Conservation (phyloP, 495 filamentous ascomycete genomes). For the Talaromyces thailandensis region DNA sequence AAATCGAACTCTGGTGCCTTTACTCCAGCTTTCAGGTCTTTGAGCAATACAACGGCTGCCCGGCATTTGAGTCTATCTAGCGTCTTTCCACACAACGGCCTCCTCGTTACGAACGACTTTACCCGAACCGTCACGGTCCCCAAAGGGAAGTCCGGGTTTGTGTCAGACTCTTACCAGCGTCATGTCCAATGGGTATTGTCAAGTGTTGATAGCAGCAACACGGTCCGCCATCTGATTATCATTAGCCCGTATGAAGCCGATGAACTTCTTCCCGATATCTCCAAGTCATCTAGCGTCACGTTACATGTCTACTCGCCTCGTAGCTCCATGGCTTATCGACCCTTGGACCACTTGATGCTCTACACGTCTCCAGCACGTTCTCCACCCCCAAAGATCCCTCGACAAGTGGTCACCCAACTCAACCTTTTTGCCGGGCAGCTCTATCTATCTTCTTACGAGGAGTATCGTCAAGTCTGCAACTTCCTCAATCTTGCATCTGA, state of each 20-base stretch:
- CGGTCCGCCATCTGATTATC: constrained; percentile 32
- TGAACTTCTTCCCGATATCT: constrained; percentile 32
- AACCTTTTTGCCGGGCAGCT: constrained; percentile 63
- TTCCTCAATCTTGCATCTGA: constrained; percentile 30
- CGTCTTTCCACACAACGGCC: constrained; percentile 21
- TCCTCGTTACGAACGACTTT: constrained; percentile 47
- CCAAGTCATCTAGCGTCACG: constrained; percentile 18
- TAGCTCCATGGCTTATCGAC: constrained; percentile 25
- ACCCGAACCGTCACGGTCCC: constrained; percentile 24
- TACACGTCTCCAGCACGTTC: constrained; percentile 15
- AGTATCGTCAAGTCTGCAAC: constrained; percentile 37
- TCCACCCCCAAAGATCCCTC: constrained; percentile 5
- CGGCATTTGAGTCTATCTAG: constrained; percentile 10
- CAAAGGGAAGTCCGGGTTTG: constrained; percentile 9
- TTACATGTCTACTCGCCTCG: constrained; percentile 54
- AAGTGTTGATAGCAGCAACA: constrained; percentile 5
- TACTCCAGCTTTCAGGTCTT: constrained; percentile 31
- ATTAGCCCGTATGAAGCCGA: constrained; percentile 59
- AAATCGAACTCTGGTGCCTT: constrained; percentile 18
- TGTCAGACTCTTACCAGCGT: constrained; percentile 44
- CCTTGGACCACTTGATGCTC: constrained; percentile 41
- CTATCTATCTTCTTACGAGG: constrained; percentile 43
- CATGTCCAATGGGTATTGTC: constrained; percentile 53
- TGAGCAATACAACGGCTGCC: constrained; percentile 26
- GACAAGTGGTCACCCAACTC: constrained; percentile 32